These are phyloP conservation scores for Komagataella mondaviorum DNA, from an alignment of 805 yeast genomes.

Conservation along the genomic window DNA sequence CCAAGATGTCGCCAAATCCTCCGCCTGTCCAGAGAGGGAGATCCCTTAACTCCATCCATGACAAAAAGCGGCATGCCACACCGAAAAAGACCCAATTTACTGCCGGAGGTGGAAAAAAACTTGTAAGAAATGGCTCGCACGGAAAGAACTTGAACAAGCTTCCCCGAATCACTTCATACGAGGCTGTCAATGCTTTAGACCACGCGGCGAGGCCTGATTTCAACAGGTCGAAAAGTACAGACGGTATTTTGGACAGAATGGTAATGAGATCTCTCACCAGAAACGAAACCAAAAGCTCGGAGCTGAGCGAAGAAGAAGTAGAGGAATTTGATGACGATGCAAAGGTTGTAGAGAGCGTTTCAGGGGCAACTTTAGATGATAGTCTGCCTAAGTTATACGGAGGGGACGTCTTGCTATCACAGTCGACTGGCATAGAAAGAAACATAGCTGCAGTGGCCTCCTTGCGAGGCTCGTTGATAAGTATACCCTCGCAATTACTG, in stretches of 20 bases:
- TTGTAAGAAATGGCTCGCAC: constrained; percentile 18
- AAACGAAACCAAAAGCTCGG: constrained; percentile 1
- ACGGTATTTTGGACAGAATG: constrained; percentile 12
- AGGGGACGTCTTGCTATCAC: constrained; percentile 13
- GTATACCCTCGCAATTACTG: background rate
- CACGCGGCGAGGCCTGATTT: constrained; percentile 10
- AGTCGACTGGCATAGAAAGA: constrained; percentile 15
- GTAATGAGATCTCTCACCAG: constrained; percentile 1
- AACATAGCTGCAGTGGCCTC: background rate
- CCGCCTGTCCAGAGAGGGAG: constrained; percentile 8
- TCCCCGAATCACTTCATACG: constrained; percentile 16
- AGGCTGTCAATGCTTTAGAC: constrained; percentile 2
- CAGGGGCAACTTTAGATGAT: background rate
- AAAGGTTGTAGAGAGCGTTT: constrained; percentile 8
- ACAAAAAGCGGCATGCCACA: constrained; percentile 15
- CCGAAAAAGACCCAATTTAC: constrained; percentile 11
- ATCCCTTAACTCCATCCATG: constrained; percentile 14
- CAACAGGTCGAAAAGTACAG: constrained; percentile 19
- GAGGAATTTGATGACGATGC: constrained; percentile 26
- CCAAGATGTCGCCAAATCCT: constrained; percentile 1
- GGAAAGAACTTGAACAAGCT: constrained; percentile 19
- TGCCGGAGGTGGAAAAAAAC: constrained; percentile 16
- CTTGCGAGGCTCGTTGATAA: background rate
- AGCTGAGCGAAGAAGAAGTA: constrained; percentile 23
- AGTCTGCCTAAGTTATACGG: constrained; percentile 9